phyloP scores from a whole-genome alignment of 331 rosid genomes.

The Pyracantha coccinea region DNA sequence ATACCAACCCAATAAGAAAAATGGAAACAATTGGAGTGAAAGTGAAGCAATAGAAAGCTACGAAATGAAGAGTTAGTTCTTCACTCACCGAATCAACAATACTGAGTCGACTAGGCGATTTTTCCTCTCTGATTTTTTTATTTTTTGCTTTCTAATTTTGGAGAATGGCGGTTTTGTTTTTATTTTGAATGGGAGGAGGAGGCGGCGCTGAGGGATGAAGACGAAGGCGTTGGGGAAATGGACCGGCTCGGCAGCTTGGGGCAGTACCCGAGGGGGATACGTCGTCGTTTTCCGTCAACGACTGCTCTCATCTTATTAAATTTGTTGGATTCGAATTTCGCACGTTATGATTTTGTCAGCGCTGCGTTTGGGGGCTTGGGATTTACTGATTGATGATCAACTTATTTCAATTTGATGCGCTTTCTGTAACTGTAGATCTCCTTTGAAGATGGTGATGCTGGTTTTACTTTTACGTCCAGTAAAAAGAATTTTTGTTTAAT shows the following conservation, averaged over 20 bases:
- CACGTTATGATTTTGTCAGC: background rate
- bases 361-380: background rate
- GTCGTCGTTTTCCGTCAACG: background rate
- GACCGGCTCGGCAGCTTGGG: background rate
- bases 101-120: background rate
- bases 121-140: background rate
- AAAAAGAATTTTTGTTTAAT: background rate
- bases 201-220: background rate
- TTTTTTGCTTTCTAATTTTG: background rate
- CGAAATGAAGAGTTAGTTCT: background rate
- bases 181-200: background rate
- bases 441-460: background rate
- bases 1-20: background rate
- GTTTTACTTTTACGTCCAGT: background rate
- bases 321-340: background rate
- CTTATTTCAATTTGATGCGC: background rate
- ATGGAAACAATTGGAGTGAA: background rate
- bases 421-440: background rate
- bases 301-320: background rate
- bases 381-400: background rate
- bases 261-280: conserved; percentile 4
- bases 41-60: background rate
- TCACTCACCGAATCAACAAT: conserved; percentile 2
- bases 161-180: background rate
- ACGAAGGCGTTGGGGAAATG: background rate